These are phyloP conservation scores for Yueomyces sinensis DNA, from an alignment of 805 yeast species.

Conservation along the genomic window DNA sequence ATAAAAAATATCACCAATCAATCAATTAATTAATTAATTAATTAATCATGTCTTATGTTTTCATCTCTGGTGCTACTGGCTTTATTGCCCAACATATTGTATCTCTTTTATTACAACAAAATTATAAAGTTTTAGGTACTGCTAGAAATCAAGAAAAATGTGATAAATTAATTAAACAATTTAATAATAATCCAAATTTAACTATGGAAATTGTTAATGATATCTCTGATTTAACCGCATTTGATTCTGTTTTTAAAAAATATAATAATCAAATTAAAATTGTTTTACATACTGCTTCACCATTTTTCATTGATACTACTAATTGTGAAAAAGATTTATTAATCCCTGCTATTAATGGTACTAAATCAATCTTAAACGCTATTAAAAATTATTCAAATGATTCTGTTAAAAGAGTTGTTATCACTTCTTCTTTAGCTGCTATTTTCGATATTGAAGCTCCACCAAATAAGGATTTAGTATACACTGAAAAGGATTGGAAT, in stretches of 20 bases:
- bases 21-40: neutral
- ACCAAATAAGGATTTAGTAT: conserved; percentile 4
- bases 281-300: conserved; percentile 52
- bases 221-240: too few relatives aligned
- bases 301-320: conserved; percentile 34
- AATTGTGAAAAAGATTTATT: conserved; percentile 36
- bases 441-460: conserved; percentile 15
- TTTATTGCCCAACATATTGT: conserved; percentile 37
- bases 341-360: conserved; percentile 44
- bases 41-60: too few relatives aligned
- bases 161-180: conserved; percentile 21
- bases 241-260: too few relatives aligned
- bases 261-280: conserved; percentile 36
- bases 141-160: conserved; percentile 35
- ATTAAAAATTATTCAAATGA: conserved; percentile 28
- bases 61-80: conserved; percentile 41
- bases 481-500: conserved; percentile 27
- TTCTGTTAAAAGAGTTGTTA: conserved; percentile 33
- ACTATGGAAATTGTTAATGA: too few relatives aligned
- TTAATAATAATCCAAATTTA: too few relatives aligned
- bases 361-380: conserved; percentile 37
- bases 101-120: conserved; percentile 25
- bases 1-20: neutral
- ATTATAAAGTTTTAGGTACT: conserved; percentile 36
- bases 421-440: conserved; percentile 42